phyloP scores from a whole-genome alignment of 306 rosid genomes.

The Sophora flavescens region DNA sequence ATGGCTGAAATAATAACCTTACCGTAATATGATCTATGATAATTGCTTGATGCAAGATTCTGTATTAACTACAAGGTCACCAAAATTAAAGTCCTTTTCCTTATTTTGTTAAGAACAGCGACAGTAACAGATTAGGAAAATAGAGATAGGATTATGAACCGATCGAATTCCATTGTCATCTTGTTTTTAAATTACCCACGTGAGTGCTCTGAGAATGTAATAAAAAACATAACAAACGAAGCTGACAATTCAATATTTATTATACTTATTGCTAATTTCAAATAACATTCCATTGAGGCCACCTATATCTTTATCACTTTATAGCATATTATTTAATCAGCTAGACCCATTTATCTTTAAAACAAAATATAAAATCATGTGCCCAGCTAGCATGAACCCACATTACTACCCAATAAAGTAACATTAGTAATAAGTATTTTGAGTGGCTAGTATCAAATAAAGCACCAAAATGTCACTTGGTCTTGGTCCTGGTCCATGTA shows the following conservation, averaged over 20 bases:
- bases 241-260: conserved; percentile 47
- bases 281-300: background rate
- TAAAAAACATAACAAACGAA: conserved; percentile 15
- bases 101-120: background rate
- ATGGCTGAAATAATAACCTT: background rate
- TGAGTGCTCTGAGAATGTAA: conserved; percentile 25
- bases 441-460: background rate
- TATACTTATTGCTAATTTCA: conserved; percentile 15
- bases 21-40: background rate
- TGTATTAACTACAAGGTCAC: conserved; percentile 1
- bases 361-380: conserved; percentile 13
- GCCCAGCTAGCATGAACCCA: conserved; percentile 16
- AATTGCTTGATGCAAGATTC: background rate
- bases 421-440: background rate
- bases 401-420: conserved; percentile 1
- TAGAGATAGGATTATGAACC: too few relatives aligned
- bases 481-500: conserved; percentile 39
- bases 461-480: conserved; percentile 38
- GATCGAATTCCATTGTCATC: background rate
- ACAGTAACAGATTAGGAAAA: background rate
- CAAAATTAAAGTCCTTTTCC: background rate
- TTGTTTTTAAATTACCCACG: conserved; percentile 8
- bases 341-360: conserved; percentile 3
- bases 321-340: conserved; percentile 6
- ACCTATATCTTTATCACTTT: conserved; percentile 28